Base-by-base conservation (phyloP, 208 protist species). In the Phytomonas sp. region DNA sequence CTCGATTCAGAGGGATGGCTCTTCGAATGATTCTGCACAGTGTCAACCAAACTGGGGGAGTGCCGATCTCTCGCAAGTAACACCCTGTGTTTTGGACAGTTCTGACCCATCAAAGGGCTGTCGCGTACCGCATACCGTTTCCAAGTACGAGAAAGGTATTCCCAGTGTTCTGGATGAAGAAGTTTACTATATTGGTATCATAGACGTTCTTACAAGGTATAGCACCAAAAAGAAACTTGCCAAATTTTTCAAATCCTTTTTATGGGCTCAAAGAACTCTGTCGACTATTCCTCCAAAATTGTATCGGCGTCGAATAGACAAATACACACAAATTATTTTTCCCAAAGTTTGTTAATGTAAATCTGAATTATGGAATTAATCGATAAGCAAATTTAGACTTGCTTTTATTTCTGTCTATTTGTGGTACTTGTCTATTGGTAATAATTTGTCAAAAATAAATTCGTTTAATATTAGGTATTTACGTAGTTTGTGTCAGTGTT, bases 111-210 rank as follows among this genome's bases (percentile, higher is more conserved):
- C 40, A 30, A 11, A 8, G 4, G 19, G 12, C 52, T 6, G 19
- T 74, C 16, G 45, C n/a, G 29, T 30, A n/a, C 12, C 14, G 19
- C n/a, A 73, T 23, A n/a, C 61, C 6, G 67, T 73, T 3, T 74
- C 79, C 14, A 71, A 84, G 29, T 93, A 88, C 60, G 72, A 65
- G 4, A 66, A 73, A 29, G 86, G 87, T 16, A 75, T 96, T 30
- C 69, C 64, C 60, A 93, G 87, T 72, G 31, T 93, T 29, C 73
- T 81, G 65, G 76, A 86, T 29, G 80, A 93, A 71, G 91, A 96
- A 67, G 70, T 86, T 1, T 96, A 94, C 73, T 96, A 91, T 70
- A 85, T 96, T 69, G 91, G 91, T 30, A 81, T 96, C 37, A 96
- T 96, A 65, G 91, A 96, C 71, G 82, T 92, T 66, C 78, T 96